These are phyloP conservation scores for Miscanthus lutarioriparius DNA, from an alignment of 176 grass and related monocot species.

Conservation along the genomic window DNA sequence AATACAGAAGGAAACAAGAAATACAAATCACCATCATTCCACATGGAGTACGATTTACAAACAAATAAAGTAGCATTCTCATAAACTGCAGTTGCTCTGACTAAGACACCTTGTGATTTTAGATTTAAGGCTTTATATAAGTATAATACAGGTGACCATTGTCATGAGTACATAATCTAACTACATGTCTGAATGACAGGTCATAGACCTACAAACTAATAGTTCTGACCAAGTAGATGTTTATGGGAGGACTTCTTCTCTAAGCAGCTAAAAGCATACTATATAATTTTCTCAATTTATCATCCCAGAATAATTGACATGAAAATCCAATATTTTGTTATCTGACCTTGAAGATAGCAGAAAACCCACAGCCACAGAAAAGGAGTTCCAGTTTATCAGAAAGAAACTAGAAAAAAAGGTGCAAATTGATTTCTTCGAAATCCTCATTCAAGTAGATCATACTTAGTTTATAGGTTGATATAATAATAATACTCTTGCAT, in stretches of 20 bases:
- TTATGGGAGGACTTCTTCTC: background rate
- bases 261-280: background rate
- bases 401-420: background rate
- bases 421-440: background rate
- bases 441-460: background rate
- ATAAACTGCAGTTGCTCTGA: constrained; percentile 12
- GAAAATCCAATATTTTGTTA: background rate
- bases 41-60: background rate
- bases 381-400: background rate
- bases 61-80: background rate
- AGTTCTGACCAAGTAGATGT: background rate
- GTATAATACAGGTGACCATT: constrained; percentile 16
- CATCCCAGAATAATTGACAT: background rate
- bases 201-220: background rate
- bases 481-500: background rate
- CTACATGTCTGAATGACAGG: background rate
- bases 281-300: background rate
- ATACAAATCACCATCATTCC: background rate
- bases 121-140: background rate
- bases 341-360: background rate
- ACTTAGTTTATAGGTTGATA: background rate
- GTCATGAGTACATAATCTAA: background rate
- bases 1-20: constrained; percentile 15
- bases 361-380: background rate
- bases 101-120: background rate